Evolutionary conservation across 2,329 filamentous ascomycete species (phyloP).

Genomic region (Aureobasidium sp.): DNA sequence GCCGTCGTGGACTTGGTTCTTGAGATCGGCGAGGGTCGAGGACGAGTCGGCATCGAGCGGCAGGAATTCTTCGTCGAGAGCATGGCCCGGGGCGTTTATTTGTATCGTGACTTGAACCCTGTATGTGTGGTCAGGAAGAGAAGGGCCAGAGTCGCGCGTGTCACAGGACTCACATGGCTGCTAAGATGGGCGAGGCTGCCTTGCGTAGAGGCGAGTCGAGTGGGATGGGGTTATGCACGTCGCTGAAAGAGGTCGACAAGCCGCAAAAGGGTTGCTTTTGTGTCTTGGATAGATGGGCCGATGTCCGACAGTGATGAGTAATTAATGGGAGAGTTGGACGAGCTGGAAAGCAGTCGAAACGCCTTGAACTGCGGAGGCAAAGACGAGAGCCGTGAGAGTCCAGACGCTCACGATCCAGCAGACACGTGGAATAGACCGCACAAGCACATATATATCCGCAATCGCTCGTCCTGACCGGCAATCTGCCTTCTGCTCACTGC

Average conservation of each 20-base stretch:
- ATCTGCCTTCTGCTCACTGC: neutral
- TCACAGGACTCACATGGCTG: slow-evolving; percentile 15
- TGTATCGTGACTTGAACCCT: slow-evolving; percentile 81
- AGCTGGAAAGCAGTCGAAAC: slow-evolving; percentile 4
- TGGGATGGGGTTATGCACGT: slow-evolving; percentile 20
- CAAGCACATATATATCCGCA: neutral
- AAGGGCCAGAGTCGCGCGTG: neutral
- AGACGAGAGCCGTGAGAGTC: neutral
- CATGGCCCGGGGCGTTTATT: slow-evolving; percentile 66
- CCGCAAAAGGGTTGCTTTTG: neutral
- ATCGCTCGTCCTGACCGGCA: neutral
- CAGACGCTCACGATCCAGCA: neutral
- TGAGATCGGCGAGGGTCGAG: slow-evolving; percentile 77
- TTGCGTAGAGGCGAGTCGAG: slow-evolving; percentile 17
- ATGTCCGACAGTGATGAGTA: neutral
- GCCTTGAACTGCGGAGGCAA: slow-evolving; percentile 11
- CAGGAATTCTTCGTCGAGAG: slow-evolving; percentile 65
- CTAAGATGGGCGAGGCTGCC: slow-evolving; percentile 12
- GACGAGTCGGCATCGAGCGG: slow-evolving; percentile 74
- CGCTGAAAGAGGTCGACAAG: slow-evolving; percentile 20
- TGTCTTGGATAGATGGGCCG: neutral
- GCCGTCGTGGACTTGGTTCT: slow-evolving; percentile 82
- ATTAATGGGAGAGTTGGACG: neutral
- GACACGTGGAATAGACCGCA: slow-evolving; percentile 3
- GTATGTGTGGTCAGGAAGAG: slow-evolving; percentile 12